phyloP scores from a whole-genome alignment of 805 yeast genomes.

The Debaryomyces tyrocola region DNA sequence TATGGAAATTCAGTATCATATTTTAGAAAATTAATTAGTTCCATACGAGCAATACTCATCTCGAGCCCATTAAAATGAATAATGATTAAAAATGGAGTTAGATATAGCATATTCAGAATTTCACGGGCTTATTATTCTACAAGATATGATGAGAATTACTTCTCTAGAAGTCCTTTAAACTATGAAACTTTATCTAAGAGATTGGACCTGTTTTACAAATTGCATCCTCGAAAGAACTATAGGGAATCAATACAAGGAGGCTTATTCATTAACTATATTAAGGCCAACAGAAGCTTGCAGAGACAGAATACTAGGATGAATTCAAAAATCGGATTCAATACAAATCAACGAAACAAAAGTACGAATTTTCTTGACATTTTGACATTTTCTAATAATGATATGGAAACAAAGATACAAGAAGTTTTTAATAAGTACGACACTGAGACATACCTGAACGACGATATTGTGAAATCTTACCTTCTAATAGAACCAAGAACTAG shows the following conservation, averaged over 20 bases:
- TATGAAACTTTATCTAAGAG: conserved; percentile 24
- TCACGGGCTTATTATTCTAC: not conserved
- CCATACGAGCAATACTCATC: not conserved
- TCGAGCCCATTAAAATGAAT: not conserved
- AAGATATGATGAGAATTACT: not conserved
- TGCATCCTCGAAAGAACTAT: conserved; percentile 1
- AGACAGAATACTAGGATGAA: conserved; percentile 2
- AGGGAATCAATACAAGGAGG: not conserved
- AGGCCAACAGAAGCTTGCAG: conserved; percentile 22
- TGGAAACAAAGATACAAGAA: conserved; percentile 14
- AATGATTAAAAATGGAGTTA: not conserved
- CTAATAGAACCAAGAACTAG: conserved; percentile 18
- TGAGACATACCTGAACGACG: not conserved
- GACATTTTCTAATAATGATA: conserved; percentile 10
- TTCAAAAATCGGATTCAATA: not conserved
- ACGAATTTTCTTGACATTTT: conserved; percentile 12
- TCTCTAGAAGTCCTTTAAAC: conserved; percentile 23
- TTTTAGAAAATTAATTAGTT: not conserved
- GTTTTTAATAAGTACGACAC: conserved; percentile 5
- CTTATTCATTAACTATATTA: conserved; percentile 21
- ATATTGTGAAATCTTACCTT: conserved; percentile 15
- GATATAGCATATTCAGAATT: not conserved
- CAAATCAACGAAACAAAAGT: not conserved
- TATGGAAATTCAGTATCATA: too few species aligned
- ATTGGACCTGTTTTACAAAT: conserved; percentile 7